Evolutionary conservation across 1,139 yeast species (phyloP).

Genomic region (Yamadazyma trypodendri): DNA sequence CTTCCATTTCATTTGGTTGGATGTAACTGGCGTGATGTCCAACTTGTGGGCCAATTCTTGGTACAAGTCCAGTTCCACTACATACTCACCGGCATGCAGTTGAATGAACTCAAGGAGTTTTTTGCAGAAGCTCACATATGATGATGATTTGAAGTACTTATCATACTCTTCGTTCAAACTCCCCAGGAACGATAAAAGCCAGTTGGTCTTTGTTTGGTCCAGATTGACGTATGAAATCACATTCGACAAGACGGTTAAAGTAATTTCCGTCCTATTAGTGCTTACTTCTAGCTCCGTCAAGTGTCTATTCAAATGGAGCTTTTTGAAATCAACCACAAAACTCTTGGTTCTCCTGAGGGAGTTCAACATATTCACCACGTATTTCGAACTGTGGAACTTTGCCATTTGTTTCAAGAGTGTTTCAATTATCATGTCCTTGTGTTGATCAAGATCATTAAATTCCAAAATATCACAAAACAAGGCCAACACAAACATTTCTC

Average conservation of each 20-base stretch:
- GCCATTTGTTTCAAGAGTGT: slow-evolving; percentile 26
- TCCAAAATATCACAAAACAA: slow-evolving; percentile 29
- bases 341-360: slow-evolving; percentile 19
- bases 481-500: slow-evolving; percentile 32
- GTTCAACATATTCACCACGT: slow-evolving; percentile 24
- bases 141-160: slow-evolving; percentile 21
- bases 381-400: slow-evolving; percentile 25
- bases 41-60: slow-evolving; percentile 27
- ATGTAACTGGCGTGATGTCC: slow-evolving; percentile 28
- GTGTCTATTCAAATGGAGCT: slow-evolving; percentile 6
- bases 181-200: slow-evolving; percentile 15
- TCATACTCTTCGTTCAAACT: slow-evolving; percentile 29
- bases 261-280: slow-evolving; percentile 11
- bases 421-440: slow-evolving; percentile 23
- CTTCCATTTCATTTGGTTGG: slow-evolving; percentile 28
- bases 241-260: slow-evolving; percentile 9
- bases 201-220: slow-evolving; percentile 8
- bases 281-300: slow-evolving; percentile 12
- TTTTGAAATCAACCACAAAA: slow-evolving; percentile 17
- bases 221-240: slow-evolving; percentile 4
- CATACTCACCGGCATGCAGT: slow-evolving; percentile 19
- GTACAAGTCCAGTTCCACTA: slow-evolving; percentile 17
- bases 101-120: slow-evolving; percentile 26
- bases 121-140: slow-evolving; percentile 32
- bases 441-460: slow-evolving; percentile 21